Evolutionary conservation across 2,329 filamentous ascomycete genomes (phyloP).

Genomic region (Xylariaceae sp.): DNA sequence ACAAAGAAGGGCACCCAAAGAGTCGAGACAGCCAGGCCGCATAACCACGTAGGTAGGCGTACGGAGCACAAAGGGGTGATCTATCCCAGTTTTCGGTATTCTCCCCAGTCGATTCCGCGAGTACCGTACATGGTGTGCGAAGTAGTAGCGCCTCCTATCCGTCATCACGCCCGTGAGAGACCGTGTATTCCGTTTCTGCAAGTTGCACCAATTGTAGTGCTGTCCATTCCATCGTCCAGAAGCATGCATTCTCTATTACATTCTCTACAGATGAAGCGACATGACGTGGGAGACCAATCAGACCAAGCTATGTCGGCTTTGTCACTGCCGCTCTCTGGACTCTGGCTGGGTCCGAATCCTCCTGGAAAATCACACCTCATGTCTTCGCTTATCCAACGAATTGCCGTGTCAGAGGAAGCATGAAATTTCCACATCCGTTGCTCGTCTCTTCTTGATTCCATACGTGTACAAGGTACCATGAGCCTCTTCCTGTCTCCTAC

Average conservation of each 20-base stretch:
- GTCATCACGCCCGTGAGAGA: background rate
- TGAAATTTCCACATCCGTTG: too few species aligned
- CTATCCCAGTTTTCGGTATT: background rate
- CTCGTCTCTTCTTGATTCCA: too few species aligned
- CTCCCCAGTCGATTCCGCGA: background rate
- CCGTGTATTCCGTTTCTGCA: background rate
- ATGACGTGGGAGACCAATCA: background rate
- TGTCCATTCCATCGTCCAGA: background rate
- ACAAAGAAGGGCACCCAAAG: too few species aligned
- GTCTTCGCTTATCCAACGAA: background rate
- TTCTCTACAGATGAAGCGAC: background rate
- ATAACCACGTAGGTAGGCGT: background rate
- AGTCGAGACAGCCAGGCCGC: background rate
- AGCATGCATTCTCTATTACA: background rate
- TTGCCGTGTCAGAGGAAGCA: background rate
- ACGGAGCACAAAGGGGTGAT: background rate
- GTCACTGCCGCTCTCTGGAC: background rate
- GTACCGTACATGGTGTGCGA: background rate
- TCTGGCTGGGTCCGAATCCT: background rate
- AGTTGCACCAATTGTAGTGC: background rate
- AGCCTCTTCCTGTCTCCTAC: too few species aligned
- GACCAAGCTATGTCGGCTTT: background rate
- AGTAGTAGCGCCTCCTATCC: background rate
- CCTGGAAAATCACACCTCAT: too few species aligned
- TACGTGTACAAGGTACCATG: too few species aligned